Evolutionary conservation across 2,329 filamentous ascomycete genomes (phyloP).

Genomic region (Calonectria pteridis): DNA sequence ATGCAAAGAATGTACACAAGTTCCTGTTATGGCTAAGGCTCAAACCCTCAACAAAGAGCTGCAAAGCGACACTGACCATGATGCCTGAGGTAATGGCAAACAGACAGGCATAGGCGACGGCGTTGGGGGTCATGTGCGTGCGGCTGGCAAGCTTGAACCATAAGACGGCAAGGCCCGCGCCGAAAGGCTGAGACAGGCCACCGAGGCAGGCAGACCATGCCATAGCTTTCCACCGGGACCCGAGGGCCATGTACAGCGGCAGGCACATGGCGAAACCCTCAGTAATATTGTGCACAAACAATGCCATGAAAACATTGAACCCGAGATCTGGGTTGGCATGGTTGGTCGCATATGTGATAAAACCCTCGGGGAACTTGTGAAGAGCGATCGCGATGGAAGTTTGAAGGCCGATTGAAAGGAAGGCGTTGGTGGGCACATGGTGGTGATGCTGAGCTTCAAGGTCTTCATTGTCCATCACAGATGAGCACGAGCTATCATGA

Average conservation of each 20-base stretch:
- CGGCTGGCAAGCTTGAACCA: slow-evolving; percentile 82
- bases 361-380: slow-evolving; percentile 92
- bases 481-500: slow-evolving; percentile 43
- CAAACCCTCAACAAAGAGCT: slow-evolving; percentile 88
- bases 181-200: slow-evolving; percentile 87
- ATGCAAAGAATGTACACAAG: slow-evolving; percentile 83
- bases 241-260: slow-evolving; percentile 90
- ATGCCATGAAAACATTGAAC: slow-evolving; percentile 91
- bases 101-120: slow-evolving; percentile 80
- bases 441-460: slow-evolving; percentile 81
- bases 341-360: slow-evolving; percentile 96
- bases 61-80: slow-evolving; percentile 93
- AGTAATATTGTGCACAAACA: slow-evolving; percentile 98
- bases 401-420: slow-evolving; percentile 94
- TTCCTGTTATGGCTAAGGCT: slow-evolving; percentile 84
- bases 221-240: slow-evolving; percentile 85
- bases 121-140: slow-evolving; percentile 62
- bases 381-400: slow-evolving; percentile 95
- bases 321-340: slow-evolving; percentile 92
- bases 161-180: slow-evolving; percentile 84
- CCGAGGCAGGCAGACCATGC: slow-evolving; percentile 86
- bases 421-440: slow-evolving; percentile 94
- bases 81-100: slow-evolving; percentile 94
- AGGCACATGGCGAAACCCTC: slow-evolving; percentile 96
- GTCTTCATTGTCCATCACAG: slow-evolving; percentile 55